Conservation (phyloP, 495 filamentous ascomycete species). For the Trypethelium eluteriae region DNA sequence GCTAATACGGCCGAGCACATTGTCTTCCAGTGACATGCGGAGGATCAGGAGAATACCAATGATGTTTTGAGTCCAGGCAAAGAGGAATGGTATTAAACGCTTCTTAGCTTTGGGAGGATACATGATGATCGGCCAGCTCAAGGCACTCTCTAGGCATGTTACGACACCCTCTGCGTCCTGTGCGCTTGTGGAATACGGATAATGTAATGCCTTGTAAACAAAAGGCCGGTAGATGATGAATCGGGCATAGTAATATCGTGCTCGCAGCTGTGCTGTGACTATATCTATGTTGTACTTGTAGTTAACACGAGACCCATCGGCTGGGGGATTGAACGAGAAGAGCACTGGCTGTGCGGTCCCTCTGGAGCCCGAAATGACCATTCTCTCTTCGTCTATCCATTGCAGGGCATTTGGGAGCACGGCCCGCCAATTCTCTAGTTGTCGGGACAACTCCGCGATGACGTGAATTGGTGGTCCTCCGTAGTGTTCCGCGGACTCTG, state of each 20-base stretch:
- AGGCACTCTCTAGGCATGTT: constrained; percentile 44
- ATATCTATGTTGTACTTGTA: constrained; percentile 48
- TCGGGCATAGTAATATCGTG: constrained; percentile 52
- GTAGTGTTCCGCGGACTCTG: constrained; percentile 23
- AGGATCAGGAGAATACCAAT: constrained; percentile 50
- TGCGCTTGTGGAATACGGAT: constrained; percentile 45
- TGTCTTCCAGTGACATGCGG: constrained; percentile 44
- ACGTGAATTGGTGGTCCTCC: constrained; percentile 33
- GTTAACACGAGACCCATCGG: constrained; percentile 16
- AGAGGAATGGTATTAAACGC: constrained; percentile 48
- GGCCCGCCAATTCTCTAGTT: constrained; percentile 49
- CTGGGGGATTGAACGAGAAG: constrained; percentile 40
- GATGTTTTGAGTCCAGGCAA: constrained; percentile 53
- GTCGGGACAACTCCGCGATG: constrained; percentile 43
- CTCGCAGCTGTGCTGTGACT: constrained; percentile 48
- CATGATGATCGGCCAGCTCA: constrained; percentile 53
- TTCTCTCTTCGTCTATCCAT: constrained; percentile 47
- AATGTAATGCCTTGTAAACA: constrained; percentile 54
- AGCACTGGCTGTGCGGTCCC: constrained; percentile 27
- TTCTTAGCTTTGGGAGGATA: constrained; percentile 49
- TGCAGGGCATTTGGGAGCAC: constrained; percentile 46
- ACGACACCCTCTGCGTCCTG: constrained; percentile 46
- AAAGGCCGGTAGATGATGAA: constrained; percentile 54
- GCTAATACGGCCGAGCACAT: constrained; percentile 41
- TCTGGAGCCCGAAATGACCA: constrained; percentile 31